These are phyloP conservation scores for Moricandia arvensis DNA, from an alignment of 345 rosid genomes.

Conservation along the genomic window DNA sequence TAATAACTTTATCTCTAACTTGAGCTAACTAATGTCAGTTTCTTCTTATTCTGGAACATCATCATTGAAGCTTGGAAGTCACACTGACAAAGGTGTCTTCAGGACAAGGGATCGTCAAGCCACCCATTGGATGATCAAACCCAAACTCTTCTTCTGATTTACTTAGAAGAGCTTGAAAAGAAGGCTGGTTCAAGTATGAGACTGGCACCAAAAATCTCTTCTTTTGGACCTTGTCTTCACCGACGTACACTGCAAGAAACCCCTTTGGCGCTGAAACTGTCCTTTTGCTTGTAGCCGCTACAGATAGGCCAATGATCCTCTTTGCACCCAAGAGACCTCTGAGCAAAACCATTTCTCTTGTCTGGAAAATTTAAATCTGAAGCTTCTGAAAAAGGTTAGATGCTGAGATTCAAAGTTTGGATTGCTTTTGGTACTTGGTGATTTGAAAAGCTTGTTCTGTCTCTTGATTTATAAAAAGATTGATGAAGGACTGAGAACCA, in stretches of 20 bases:
- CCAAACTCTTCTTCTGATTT: conserved; percentile 54
- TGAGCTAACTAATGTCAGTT: too few species aligned
- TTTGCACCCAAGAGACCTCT: conserved; percentile 20
- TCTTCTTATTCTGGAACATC: neutral
- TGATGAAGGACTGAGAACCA: neutral
- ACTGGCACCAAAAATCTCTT: conserved; percentile 48
- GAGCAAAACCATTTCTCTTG: conserved; percentile 23
- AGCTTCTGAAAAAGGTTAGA: neutral
- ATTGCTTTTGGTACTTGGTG: conserved; percentile 5
- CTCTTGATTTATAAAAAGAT: conserved; percentile 12
- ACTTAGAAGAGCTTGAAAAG: conserved; percentile 44
- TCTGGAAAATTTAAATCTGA: neutral
- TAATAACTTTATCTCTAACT: neutral
- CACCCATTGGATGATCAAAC: conserved; percentile 49
- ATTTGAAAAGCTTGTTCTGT: neutral
- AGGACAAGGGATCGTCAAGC: conserved; percentile 49
- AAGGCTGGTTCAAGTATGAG: conserved; percentile 42
- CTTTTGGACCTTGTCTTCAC: conserved; percentile 17
- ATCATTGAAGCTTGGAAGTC: conserved; percentile 32
- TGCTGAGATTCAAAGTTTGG: neutral
- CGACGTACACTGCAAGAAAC: conserved; percentile 49
- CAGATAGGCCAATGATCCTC: conserved; percentile 21
- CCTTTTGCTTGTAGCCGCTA: conserved; percentile 14
- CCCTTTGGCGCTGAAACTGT: conserved; percentile 33
- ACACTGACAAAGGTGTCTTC: conserved; percentile 42